Conservation (phyloP, 768 basidiomycete genomes). For the Tricholoma bakamatsutake region DNA sequence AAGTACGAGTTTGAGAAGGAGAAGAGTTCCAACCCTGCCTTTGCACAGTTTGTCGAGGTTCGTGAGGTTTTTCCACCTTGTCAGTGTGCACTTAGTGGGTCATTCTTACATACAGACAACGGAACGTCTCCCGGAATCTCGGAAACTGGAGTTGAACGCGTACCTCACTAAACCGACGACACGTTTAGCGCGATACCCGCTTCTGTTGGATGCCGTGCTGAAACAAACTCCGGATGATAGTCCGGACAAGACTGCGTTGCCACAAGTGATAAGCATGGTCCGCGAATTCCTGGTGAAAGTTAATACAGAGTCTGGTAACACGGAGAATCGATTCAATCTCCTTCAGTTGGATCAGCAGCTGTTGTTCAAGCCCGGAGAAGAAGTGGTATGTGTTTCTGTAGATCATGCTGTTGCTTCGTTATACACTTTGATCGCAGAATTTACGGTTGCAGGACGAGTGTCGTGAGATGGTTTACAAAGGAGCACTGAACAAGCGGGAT, state of each 20-base stretch:
- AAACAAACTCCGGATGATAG: slow-evolving; percentile 92
- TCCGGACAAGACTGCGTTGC: slow-evolving; percentile 73
- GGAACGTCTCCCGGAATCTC: slow-evolving; percentile 89
- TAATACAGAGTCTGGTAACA: slow-evolving; percentile 90
- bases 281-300: slow-evolving; percentile 83
- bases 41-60: slow-evolving; percentile 95
- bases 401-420: background rate
- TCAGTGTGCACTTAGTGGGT: background rate
- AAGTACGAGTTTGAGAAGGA: slow-evolving; percentile 99
- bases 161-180: slow-evolving; percentile 99
- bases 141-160: slow-evolving; percentile 95
- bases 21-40: slow-evolving; percentile 87
- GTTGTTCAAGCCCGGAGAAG: slow-evolving; percentile 82
- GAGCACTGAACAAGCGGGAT: slow-evolving; percentile 81
- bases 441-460: slow-evolving; percentile 81
- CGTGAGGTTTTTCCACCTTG: slow-evolving; percentile 20
- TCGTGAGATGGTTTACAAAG: slow-evolving; percentile 89
- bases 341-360: slow-evolving; percentile 91
- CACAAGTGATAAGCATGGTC: slow-evolving; percentile 71
- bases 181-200: slow-evolving; percentile 92
- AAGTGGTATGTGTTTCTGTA: slow-evolving; percentile 56
- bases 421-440: slow-evolving; percentile 44
- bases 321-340: slow-evolving; percentile 95
- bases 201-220: slow-evolving; percentile 84
- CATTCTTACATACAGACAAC: slow-evolving; percentile 60